These are phyloP conservation scores for Cercospora citrullina DNA, from an alignment of 2,329 filamentous ascomycete genomes.

Conservation along the genomic window DNA sequence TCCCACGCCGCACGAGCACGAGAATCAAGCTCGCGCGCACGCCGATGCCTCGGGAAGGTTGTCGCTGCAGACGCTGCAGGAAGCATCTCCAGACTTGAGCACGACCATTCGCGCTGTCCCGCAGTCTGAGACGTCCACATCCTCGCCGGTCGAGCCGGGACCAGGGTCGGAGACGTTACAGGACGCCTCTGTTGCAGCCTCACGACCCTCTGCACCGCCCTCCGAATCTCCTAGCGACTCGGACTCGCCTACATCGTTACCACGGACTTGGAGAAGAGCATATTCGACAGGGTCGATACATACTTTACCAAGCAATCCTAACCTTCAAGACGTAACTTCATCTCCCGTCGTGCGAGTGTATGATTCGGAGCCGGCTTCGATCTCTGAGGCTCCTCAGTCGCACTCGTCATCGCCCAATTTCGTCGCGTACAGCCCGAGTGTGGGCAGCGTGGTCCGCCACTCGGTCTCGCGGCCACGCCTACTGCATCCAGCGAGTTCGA, in stretches of 20 bases:
- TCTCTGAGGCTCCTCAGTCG: conserved; percentile 25
- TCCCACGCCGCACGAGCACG: conserved; percentile 33
- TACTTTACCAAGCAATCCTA: conserved; percentile 20
- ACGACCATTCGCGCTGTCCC: conserved; percentile 28
- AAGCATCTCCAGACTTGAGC: conserved; percentile 31
- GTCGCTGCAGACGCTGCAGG: conserved; percentile 34
- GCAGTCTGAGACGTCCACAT: conserved; percentile 23
- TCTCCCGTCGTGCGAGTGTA: conserved; percentile 21
- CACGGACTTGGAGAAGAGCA: conserved; percentile 19
- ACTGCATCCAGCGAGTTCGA: conserved; percentile 28
- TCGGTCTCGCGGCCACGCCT: conserved; percentile 19
- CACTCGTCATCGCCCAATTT: conserved; percentile 36
- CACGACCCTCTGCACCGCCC: conserved; percentile 21
- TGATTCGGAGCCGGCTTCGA: conserved; percentile 24
- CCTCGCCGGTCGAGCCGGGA: conserved; percentile 23
- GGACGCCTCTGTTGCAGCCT: conserved; percentile 16
- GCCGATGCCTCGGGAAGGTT: conserved; percentile 18
- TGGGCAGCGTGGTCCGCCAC: conserved; percentile 12
- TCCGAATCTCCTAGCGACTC: conserved; percentile 19
- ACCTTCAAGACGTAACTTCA: conserved; percentile 21
- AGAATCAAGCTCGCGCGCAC: conserved; percentile 27
- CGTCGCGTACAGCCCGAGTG: conserved; percentile 32
- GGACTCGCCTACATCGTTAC: conserved; percentile 15
- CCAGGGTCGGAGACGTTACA: conserved; percentile 22
- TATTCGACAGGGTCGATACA: conserved; percentile 23